phyloP scores from a whole-genome alignment of 306 rosid species.

The Alnus glutinosa region DNA sequence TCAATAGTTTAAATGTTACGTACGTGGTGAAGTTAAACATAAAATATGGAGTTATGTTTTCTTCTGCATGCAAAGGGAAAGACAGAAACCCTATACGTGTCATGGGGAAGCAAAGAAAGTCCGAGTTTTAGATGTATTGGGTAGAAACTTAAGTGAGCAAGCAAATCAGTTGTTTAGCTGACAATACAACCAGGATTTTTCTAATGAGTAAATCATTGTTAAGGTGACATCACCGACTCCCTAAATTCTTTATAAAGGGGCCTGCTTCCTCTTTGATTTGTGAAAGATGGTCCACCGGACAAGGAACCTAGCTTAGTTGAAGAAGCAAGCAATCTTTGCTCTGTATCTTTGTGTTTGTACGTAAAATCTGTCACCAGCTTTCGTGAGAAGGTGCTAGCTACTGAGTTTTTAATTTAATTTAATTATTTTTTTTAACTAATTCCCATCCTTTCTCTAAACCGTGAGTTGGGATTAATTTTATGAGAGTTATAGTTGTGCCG shows the following conservation, averaged over 20 bases:
- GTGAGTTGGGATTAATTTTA: conserved; percentile 9
- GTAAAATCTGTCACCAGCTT: neutral
- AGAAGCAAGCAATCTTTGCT: conserved; percentile 63
- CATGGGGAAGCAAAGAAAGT: conserved; percentile 51
- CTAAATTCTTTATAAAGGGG: conserved; percentile 17
- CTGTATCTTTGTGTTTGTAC: neutral
- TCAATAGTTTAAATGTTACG: neutral
- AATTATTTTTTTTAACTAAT: neutral
- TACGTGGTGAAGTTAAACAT: neutral
- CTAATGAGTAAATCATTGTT: conserved; percentile 29
- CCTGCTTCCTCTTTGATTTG: conserved; percentile 30
- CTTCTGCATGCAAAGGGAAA: conserved; percentile 24
- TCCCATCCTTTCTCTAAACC: neutral
- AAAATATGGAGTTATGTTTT: conserved; percentile 1
- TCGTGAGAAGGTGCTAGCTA: conserved; percentile 20
- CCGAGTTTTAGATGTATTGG: conserved; percentile 67
- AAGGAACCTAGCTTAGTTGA: conserved; percentile 40
- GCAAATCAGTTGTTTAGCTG: conserved; percentile 81
- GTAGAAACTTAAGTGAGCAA: conserved; percentile 67
- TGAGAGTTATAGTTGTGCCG: conserved; percentile 33
- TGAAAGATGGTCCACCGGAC: conserved; percentile 55
- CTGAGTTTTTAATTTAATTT: neutral
- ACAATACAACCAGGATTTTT: conserved; percentile 33
- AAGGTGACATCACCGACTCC: conserved; percentile 49
- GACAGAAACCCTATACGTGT: conserved; percentile 34